A percentile compares a stretch with the other conserved stretches of the same genome.
phyloP scores from a whole-genome alignment of 441 rosid species.

The Gossypium aridum region DNA sequence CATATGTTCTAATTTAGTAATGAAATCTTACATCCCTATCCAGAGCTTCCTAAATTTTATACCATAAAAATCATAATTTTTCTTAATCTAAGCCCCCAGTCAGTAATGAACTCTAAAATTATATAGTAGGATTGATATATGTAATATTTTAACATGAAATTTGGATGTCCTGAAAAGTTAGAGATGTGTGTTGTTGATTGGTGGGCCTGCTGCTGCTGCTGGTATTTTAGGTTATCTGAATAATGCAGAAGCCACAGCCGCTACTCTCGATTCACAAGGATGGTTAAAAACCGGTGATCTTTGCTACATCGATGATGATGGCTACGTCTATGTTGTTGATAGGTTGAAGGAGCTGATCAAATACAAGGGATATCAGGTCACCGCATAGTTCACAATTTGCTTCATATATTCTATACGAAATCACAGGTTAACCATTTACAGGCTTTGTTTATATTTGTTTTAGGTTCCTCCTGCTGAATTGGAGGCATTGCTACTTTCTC shows the following conservation, averaged over 20 bases:
- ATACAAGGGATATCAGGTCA: slow-evolving; percentile 89
- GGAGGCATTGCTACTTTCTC: slow-evolving; percentile 74
- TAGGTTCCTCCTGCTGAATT: slow-evolving; percentile 93
- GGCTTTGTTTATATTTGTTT: not conserved
- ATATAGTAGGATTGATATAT: no score
- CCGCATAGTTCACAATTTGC: not conserved
- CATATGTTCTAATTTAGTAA: no score
- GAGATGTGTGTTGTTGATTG: not conserved
- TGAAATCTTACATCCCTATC: no score
- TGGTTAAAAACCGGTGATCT: slow-evolving; percentile 94
- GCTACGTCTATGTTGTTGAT: slow-evolving; percentile 75
- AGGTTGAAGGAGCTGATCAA: slow-evolving; percentile 85
- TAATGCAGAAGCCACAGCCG: slow-evolving; percentile 72
- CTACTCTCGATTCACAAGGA: slow-evolving; percentile 69
- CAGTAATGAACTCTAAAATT: no score
- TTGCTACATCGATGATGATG: slow-evolving; percentile 77
- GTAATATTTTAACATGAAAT: no score
- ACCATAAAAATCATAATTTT: no score
- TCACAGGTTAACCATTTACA: not conserved
- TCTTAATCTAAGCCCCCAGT: no score
- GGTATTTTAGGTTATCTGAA: slow-evolving; percentile 59
- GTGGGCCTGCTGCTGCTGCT: not conserved
- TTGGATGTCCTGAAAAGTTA: no score
- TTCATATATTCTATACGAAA: not conserved
- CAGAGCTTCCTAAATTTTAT: no score